Base-by-base conservation (phyloP, 176 grass and related monocot genomes). In the Metroxylon sagu region DNA sequence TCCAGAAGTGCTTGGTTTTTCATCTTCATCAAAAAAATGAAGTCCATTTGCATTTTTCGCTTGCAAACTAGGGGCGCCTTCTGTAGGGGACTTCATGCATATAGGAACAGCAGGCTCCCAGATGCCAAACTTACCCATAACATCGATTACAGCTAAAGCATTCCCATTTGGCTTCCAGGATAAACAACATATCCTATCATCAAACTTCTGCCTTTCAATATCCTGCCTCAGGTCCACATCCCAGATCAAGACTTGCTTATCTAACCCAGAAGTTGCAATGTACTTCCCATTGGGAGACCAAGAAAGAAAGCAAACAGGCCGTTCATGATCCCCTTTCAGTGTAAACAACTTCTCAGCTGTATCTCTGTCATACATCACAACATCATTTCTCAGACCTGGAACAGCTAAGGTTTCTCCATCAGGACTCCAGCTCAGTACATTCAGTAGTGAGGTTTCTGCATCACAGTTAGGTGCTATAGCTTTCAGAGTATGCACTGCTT, bases 211-310 rank as follows among this genome's bases (percentile, higher is more conserved):
- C 54, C 83, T 82, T 69, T 97, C 92, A 54, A 97, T 90, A 57
- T 90, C 92, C 76, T 88, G 92, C 78, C 77, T 97, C 12, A 83
- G 73, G 29, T 90, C 89, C n/a, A 88, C 78, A 88, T 97, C 92
- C 92, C 92, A 97, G 54, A 96, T 85, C 35, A 96, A 57, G 26
- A 96, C 81, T 66, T 90, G 92, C 67, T 64, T 90, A 69, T 96
- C 92, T 27, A 96, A 52, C n/a, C 83, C 72, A 4, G 86, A 74
- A 69, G 72, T 90, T n/a, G 76, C 92, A 19, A 90, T 66, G 61
- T 90, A 96, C 55, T 80, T 82, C 19, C 92, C 92, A 72, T 90
- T 96, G 1, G 92, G 87, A 56, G 92, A 96, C 86, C 92, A 96
- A 59, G 87, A 82, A 23, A 96, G 71, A 76, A 69, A 71, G 62